Evolutionary conservation across 352 stramenopile genomes (phyloP).

Genomic region (Globisporangium nagaii): DNA sequence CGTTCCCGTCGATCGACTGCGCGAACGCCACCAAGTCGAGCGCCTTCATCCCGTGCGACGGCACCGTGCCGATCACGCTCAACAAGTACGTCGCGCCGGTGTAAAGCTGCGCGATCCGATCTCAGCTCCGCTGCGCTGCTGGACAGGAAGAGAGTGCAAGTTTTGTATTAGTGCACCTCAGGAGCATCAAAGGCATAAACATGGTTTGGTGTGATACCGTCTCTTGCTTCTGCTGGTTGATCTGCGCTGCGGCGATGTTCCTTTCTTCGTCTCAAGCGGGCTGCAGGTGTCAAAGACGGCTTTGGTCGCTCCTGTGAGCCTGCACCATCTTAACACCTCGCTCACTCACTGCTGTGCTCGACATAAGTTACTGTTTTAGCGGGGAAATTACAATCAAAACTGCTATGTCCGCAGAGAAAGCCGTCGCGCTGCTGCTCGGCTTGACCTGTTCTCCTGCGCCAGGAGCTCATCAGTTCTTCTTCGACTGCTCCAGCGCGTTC

Average conservation of each 20-base stretch:
- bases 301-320: too few relatives aligned
- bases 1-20: conserved; percentile 11
- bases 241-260: too few relatives aligned
- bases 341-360: not conserved
- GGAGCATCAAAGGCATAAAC: too few relatives aligned
- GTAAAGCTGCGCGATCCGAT: too few relatives aligned
- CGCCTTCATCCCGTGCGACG: conserved; percentile 3
- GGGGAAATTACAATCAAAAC: not conserved
- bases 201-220: too few relatives aligned
- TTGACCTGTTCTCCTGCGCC: not conserved
- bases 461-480: not conserved
- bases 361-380: conserved; percentile 1
- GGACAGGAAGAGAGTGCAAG: not conserved
- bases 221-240: too few relatives aligned
- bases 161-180: too few relatives aligned
- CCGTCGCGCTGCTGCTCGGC: not conserved
- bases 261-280: too few relatives aligned
- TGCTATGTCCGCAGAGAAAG: not conserved
- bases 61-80: conserved; percentile 9
- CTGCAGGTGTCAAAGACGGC: too few relatives aligned
- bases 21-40: conserved; percentile 10
- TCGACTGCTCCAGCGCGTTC: not conserved
- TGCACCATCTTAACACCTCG: too few relatives aligned
- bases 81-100: conserved; percentile 10
- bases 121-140: too few relatives aligned